Evolutionary conservation across 495 filamentous ascomycete genomes (phyloP).

Genomic region (Neurospora hispaniola): DNA sequence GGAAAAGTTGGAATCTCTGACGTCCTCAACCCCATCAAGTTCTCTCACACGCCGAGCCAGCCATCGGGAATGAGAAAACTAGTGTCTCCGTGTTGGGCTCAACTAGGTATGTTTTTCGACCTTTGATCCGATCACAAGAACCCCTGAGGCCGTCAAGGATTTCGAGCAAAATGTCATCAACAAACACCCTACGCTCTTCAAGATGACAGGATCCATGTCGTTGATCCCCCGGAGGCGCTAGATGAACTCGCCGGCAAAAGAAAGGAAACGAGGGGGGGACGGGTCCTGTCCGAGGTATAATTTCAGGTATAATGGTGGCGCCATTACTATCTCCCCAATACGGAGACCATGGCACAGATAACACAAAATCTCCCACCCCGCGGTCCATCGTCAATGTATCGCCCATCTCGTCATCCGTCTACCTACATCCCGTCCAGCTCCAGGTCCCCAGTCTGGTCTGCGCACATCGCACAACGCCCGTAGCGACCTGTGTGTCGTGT

Average conservation of each 20-base stretch:
- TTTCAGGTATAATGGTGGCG: neutral
- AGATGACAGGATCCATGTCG: constrained; percentile 8
- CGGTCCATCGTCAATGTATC: neutral
- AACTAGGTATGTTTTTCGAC: neutral
- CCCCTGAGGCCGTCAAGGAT: neutral
- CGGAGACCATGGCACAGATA: neutral
- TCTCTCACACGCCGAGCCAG: neutral
- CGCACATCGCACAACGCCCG: neutral
- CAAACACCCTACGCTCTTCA: neutral
- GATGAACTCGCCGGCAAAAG: neutral
- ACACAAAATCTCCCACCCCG: neutral
- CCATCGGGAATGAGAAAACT: neutral
- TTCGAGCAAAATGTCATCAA: neutral
- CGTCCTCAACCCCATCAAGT: neutral
- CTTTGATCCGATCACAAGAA: neutral
- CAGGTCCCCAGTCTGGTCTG: neutral
- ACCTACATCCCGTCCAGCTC: neutral
- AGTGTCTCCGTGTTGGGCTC: neutral
- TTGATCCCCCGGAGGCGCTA: constrained; percentile 6
- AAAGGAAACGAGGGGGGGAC: neutral
- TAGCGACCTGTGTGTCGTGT: neutral
- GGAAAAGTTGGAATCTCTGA: neutral
- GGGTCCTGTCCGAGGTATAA: neutral
- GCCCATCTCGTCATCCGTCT: neutral
- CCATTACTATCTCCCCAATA: neutral